phyloP scores from a whole-genome alignment of 495 filamentous ascomycete species.

The Penicillium psychrofluorescens region DNA sequence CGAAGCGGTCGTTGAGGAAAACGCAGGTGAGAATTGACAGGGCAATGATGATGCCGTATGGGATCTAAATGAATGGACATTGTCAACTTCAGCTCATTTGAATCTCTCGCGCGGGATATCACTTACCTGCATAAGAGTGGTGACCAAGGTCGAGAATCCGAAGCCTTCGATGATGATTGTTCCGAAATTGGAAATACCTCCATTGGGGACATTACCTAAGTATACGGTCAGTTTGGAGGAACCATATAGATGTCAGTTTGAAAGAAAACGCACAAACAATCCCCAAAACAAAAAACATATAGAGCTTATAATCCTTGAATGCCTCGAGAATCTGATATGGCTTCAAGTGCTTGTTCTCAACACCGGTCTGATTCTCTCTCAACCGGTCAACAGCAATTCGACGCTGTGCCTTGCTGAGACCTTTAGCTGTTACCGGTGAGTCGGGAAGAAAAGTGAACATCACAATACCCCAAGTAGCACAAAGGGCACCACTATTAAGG shows the following conservation, averaged over 20 bases:
- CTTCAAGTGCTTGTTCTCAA: slow-evolving; percentile 60
- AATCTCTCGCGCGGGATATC: background rate
- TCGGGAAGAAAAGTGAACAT: slow-evolving; percentile 56
- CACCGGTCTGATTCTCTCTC: slow-evolving; percentile 54
- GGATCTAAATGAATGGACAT: slow-evolving; percentile 34
- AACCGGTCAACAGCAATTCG: slow-evolving; percentile 52
- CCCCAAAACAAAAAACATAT: slow-evolving; percentile 55
- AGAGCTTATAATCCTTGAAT: slow-evolving; percentile 52
- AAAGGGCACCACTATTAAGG: slow-evolving; percentile 39
- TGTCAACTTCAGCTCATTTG: too few relatives aligned
- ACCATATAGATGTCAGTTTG: background rate
- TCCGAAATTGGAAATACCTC: slow-evolving; percentile 53
- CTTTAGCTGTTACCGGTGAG: slow-evolving; percentile 54
- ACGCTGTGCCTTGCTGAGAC: slow-evolving; percentile 49
- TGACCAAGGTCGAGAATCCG: slow-evolving; percentile 48
- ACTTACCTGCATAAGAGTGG: slow-evolving; percentile 38
- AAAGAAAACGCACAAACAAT: slow-evolving; percentile 18
- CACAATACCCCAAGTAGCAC: slow-evolving; percentile 48
- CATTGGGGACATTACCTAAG: slow-evolving; percentile 37
- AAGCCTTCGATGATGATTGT: slow-evolving; percentile 57
- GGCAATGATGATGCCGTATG: slow-evolving; percentile 50
- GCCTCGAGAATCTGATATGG: slow-evolving; percentile 51
- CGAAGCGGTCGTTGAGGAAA: slow-evolving; percentile 49
- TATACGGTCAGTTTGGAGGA: background rate
- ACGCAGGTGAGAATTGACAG: slow-evolving; percentile 52